Base-by-base conservation (phyloP, 345 rosid genomes). In the Arabidopsis arenosa region DNA sequence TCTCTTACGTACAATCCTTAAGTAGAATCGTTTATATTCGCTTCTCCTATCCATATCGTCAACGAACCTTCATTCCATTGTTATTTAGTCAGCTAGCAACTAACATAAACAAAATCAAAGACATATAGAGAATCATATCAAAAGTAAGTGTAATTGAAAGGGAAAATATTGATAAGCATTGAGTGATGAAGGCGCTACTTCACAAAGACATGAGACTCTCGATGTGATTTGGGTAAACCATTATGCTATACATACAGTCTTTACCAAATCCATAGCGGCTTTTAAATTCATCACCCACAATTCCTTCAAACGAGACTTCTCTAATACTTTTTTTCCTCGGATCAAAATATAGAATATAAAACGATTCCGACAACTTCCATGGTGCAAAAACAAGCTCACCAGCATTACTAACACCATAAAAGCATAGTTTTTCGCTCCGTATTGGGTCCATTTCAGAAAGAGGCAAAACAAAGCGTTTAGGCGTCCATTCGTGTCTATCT, bases 341-440 rank as follows among this genome's bases (percentile, higher is more conserved):
- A 68, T 68, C 39, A 0, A 68, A 26, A 68, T 67, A 68, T 39
- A 53, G 26, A 68, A 53, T 5, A 39, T 39, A 53, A 39, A 23
- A 54, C 39, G 62, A 37, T 37, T 17, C 1, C 17, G 9, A 18
- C n/a, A 61, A 18, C 23, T 15, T 5, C n/a, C 11, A 1, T 11
- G 4, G 58, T 49, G 35, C 21, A 66, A 66, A 66, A 5, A 66
- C 3, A 37, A 66, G 60, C 47, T 52, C 71, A 52, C 71, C 71
- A 66, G 44, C 59, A 51, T 67, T 45, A 51, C 14, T 51, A 7
- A 48, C 7, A 36, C 48, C 60, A 5, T 1, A 4, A 12, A 37
- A 51, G 13, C 0, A 0, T 13, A 39, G 9, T 0, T 4, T 0
- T 15, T 49, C 0, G 5, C 9, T 7, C 2, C 9, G 11, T 9